Percentiles rank a stretch among this genome's conserved stretches.
Evolutionary conservation across 2,329 filamentous ascomycete genomes (phyloP).

Genomic region (Fusarium veterinarium): DNA sequence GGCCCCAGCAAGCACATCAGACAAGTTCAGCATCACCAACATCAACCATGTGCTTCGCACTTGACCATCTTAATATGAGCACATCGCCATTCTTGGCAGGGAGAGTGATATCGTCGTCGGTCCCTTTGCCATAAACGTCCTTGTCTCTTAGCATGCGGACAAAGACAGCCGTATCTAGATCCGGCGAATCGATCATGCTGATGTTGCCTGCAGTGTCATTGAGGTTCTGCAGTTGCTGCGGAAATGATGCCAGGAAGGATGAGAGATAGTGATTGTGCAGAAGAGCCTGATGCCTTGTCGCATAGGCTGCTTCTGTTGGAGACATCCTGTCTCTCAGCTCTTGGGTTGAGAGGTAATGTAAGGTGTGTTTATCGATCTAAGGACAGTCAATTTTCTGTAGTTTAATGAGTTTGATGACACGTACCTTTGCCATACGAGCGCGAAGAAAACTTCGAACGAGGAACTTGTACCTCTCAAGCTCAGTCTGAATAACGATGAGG

Average conservation of each 20-base stretch:
- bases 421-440: constrained; percentile 86
- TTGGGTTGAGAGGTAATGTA: constrained; percentile 75
- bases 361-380: constrained; percentile 80
- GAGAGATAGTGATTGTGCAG: constrained; percentile 86
- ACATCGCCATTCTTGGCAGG: constrained; percentile 71
- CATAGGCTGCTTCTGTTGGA: constrained; percentile 80
- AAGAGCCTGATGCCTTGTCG: constrained; percentile 85
- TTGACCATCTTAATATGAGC: constrained; percentile 78
- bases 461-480: constrained; percentile 94
- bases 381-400: constrained; percentile 4
- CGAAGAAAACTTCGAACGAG: constrained; percentile 85
- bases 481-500: constrained; percentile 95
- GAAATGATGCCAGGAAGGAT: constrained; percentile 87
- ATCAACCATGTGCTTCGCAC: constrained; percentile 72
- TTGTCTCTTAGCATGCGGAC: constrained; percentile 75
- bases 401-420: neutral
- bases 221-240: constrained; percentile 79
- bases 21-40: constrained; percentile 68
- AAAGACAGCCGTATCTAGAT: constrained; percentile 86
- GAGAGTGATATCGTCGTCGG: constrained; percentile 71
- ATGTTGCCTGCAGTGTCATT: constrained; percentile 92
- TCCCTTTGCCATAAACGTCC: constrained; percentile 69
- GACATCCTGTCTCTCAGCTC: constrained; percentile 74
- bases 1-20: constrained; percentile 49
- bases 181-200: constrained; percentile 91